Evolutionary conservation across 2,329 filamentous ascomycete species (phyloP).

Genomic region (Fusarium sp.): DNA sequence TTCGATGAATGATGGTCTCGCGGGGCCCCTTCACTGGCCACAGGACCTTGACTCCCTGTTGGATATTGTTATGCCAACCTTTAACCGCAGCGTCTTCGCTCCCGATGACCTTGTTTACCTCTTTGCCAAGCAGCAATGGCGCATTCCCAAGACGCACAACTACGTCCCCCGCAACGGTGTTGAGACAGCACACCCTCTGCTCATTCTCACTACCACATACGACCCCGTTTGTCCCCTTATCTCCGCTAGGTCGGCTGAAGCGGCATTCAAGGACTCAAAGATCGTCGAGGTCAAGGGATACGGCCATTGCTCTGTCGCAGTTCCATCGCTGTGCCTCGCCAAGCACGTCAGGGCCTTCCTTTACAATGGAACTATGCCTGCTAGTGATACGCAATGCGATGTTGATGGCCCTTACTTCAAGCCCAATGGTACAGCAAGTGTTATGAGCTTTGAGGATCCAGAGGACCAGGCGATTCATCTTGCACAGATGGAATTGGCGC

Average conservation of each 20-base stretch:
- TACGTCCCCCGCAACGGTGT: conserved; percentile 45
- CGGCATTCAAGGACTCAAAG: conserved; percentile 48
- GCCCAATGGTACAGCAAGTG: not conserved
- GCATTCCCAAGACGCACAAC: conserved; percentile 41
- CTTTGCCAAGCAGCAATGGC: conserved; percentile 45
- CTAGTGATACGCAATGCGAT: conserved; percentile 47
- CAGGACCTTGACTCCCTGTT: conserved; percentile 45
- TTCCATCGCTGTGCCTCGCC: conserved; percentile 48
- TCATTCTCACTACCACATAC: conserved; percentile 44
- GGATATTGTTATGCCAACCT: conserved; percentile 45
- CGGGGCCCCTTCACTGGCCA: conserved; percentile 43
- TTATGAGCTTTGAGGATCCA: not conserved
- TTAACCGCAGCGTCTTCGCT: conserved; percentile 46
- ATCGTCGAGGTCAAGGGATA: conserved; percentile 54
- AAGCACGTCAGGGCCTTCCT: conserved; percentile 49
- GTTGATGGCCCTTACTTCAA: conserved; percentile 51
- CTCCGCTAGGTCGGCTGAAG: conserved; percentile 48
- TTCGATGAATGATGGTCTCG: conserved; percentile 40
- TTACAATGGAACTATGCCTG: conserved; percentile 49
- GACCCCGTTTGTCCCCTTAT: conserved; percentile 61
- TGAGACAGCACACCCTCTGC: conserved; percentile 42
- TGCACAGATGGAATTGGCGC: conserved; percentile 28
- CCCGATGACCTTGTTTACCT: conserved; percentile 42
- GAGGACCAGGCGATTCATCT: conserved; percentile 31
- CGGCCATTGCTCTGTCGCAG: conserved; percentile 52